Percentiles rank a stretch among this genome's conserved stretches.
Conservation (phyloP, 2,329 filamentous ascomycete genomes). For the Malbranchea zuffiana region DNA sequence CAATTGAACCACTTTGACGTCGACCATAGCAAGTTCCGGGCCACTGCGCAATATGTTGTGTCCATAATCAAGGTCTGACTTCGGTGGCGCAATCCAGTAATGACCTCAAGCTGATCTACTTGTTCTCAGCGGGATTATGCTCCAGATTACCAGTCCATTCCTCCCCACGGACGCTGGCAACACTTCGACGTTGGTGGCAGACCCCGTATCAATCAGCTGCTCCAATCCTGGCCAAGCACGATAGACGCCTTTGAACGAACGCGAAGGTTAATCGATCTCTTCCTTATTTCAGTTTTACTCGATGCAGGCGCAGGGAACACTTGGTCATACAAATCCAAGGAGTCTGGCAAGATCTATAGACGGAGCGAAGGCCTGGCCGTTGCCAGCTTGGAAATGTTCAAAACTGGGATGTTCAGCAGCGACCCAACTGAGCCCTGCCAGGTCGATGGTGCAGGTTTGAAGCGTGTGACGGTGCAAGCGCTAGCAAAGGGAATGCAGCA, state of each 20-base stretch:
- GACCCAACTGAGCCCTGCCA: conserved; percentile 70
- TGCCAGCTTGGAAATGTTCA: conserved; percentile 81
- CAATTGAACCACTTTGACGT: conserved; percentile 78
- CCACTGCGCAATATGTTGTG: conserved; percentile 79
- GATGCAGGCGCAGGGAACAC: conserved; percentile 72
- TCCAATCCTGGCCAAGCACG: conserved; percentile 37
- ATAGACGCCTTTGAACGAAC: conserved; percentile 39
- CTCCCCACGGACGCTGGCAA: conserved; percentile 62
- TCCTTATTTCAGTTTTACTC: conserved; percentile 50
- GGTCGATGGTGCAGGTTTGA: conserved; percentile 75
- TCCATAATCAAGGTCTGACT: conserved; percentile 74
- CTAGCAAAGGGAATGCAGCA: conserved; percentile 80
- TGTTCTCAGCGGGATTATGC: conserved; percentile 50
- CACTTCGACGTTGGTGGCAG: conserved; percentile 50
- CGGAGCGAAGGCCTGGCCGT: conserved; percentile 82
- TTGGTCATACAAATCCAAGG: conserved; percentile 88
- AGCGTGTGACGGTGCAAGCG: conserved; percentile 58
- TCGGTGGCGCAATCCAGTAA: conserved; percentile 15
- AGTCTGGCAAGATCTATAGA: conserved; percentile 70
- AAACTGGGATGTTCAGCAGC: conserved; percentile 77
- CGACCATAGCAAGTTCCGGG: conserved; percentile 70
- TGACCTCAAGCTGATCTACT: neutral
- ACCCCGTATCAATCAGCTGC: conserved; percentile 38
- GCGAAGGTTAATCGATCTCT: conserved; percentile 49
- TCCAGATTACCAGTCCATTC: conserved; percentile 60